A percentile compares a stretch with the other conserved stretches of the same genome.
Evolutionary conservation across 495 filamentous ascomycete species (phyloP).

Genomic region (Penicillium cataractarum): DNA sequence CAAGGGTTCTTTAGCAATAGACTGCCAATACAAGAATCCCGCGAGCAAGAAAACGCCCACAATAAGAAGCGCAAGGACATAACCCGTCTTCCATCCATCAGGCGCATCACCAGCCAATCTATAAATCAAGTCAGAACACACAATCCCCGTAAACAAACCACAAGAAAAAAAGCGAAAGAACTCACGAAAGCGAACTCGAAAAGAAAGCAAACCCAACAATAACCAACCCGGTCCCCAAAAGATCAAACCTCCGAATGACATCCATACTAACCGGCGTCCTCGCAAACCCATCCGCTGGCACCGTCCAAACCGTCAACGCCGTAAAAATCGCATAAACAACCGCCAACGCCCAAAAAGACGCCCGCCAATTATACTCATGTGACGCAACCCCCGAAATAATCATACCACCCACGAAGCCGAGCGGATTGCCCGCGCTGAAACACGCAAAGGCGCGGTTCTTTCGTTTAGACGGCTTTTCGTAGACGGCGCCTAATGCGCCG

Average conservation of each 20-base stretch:
- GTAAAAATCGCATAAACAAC: slow-evolving; percentile 64
- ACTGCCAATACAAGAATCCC: slow-evolving; percentile 67
- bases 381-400: slow-evolving; percentile 69
- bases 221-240: slow-evolving; percentile 65
- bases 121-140: slow-evolving; percentile 14
- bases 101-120: slow-evolving; percentile 54
- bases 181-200: slow-evolving; percentile 64
- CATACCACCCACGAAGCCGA: slow-evolving; percentile 69
- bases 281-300: slow-evolving; percentile 59
- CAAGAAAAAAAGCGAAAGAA: slow-evolving; percentile 7
- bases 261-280: slow-evolving; percentile 50
- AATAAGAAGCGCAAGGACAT: slow-evolving; percentile 65
- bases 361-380: slow-evolving; percentile 69
- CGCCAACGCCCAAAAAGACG: slow-evolving; percentile 65
- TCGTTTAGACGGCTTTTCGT: slow-evolving; percentile 60
- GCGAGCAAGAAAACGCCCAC: slow-evolving; percentile 61
- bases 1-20: slow-evolving; percentile 31
- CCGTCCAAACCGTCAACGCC: slow-evolving; percentile 62
- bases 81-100: slow-evolving; percentile 68
- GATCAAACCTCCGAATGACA: slow-evolving; percentile 62
- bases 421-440: slow-evolving; percentile 70
- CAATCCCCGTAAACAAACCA: not conserved
- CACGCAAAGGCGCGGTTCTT: slow-evolving; percentile 70
- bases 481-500: slow-evolving; percentile 67
- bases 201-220: slow-evolving; percentile 68